Evolutionary conservation across 306 rosid species (phyloP), one percentile per base, ranked within the genome.

Genomic region (Amphicarpaea edgeworthii): DNA sequence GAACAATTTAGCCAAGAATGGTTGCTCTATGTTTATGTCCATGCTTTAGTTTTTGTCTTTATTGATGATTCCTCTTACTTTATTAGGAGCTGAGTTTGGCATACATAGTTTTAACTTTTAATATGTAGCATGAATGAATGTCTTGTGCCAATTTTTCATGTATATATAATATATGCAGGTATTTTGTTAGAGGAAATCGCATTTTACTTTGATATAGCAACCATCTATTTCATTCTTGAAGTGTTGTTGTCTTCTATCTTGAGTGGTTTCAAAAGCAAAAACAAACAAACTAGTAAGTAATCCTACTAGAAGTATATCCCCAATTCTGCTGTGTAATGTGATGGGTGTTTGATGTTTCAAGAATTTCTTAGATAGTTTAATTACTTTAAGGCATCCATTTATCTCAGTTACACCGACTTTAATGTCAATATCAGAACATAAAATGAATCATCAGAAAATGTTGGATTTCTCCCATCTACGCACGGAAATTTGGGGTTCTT

Each of bases 1-100:
- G 75, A 81, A 85, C 83, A 47, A 65, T 65, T 81, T 66, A 47
- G 72, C 66, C 51, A 59, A 68, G 34, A 43, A 12, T 62, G 68
- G 2, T 47, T 15, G 26, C 63, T 73, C n/a, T 42, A 5, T 42
- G 1, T 34, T 34, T 23, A 49, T 16, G 7, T 15, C 6, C 42
- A 41, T 79, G 68, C 26, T 42, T 42, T 75, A 49, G 50, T 38
- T 49, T 49, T 49, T 7, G 55, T 49, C 21, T 16, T 30, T 16
- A 17, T 51, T 49, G 55, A 7, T 49, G 12, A 16, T 49, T 49
- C 2, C 58, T 51, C 12, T 51, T n/a, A n/a, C 3, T 28, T 28
- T 2, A 11, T 19, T 51, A 51, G 12, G 26, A 4, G 1, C 10
- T 73, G 70, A 58, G 38, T 73, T 47, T 58, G 63, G 72, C 15